phyloP scores from a whole-genome alignment of 2,329 filamentous ascomycete genomes.

The Epichloe amarillans region DNA sequence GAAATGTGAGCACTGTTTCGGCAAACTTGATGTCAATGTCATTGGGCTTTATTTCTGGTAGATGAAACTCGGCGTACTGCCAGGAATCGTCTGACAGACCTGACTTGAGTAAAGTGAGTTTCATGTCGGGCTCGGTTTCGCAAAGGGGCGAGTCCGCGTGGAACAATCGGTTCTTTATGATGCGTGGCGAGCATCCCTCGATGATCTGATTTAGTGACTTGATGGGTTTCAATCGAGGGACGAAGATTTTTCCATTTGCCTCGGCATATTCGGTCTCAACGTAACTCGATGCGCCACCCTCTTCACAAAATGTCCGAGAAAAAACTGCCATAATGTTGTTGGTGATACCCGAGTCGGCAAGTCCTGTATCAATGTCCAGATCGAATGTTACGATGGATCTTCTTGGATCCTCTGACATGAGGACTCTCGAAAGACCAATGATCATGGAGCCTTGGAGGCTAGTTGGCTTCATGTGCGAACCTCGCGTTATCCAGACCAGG shows the following conservation, averaged over 20 bases:
- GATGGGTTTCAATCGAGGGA: conserved; percentile 32
- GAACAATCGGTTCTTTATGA: conserved; percentile 11
- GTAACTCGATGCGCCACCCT: conserved; percentile 6
- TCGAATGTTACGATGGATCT: conserved; percentile 32
- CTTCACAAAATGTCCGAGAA: conserved; percentile 11
- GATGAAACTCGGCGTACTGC: conserved; percentile 12
- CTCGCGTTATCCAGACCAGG: conserved; percentile 35
- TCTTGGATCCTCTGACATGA: conserved; percentile 35
- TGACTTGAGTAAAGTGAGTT: conserved; percentile 15
- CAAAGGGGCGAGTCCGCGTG: background rate
- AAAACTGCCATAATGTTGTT: conserved; percentile 13
- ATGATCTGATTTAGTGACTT: conserved; percentile 29
- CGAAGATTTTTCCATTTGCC: conserved; percentile 21
- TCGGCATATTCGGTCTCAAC: conserved; percentile 32
- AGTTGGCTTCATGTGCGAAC: conserved; percentile 23
- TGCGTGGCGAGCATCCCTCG: conserved; percentile 16
- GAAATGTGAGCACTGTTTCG: conserved; percentile 19
- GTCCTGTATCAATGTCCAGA: conserved; percentile 13
- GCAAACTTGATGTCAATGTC: conserved; percentile 29
- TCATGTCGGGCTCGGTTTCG: conserved; percentile 5
- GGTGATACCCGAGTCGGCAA: conserved; percentile 8
- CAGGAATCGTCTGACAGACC: conserved; percentile 14
- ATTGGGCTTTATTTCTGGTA: conserved; percentile 12
- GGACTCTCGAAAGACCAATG: conserved; percentile 31
- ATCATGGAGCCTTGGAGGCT: conserved; percentile 27